A percentile compares a stretch with the other conserved stretches of the same genome.
phyloP scores from a whole-genome alignment of 2,329 filamentous ascomycete genomes.

The Sclerotinia glacialis region DNA sequence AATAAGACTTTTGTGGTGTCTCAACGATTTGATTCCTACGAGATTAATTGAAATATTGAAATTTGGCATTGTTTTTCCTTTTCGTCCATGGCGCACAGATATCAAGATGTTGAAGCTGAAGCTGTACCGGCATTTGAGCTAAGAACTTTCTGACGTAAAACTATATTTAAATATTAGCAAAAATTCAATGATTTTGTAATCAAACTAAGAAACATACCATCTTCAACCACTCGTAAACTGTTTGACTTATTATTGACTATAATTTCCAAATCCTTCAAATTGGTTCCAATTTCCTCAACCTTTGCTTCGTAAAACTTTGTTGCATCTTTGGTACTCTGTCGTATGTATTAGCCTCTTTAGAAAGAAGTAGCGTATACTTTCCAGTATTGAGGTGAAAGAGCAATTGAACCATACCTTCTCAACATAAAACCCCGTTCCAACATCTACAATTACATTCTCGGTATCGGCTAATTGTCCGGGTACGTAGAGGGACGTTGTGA shows the following conservation, averaged over 20 bases:
- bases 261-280: slow-evolving; percentile 65
- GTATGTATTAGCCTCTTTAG: not conserved
- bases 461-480: slow-evolving; percentile 73
- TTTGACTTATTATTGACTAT: slow-evolving; percentile 74
- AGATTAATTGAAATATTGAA: slow-evolving; percentile 26
- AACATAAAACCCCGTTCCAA: slow-evolving; percentile 91
- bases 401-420: slow-evolving; percentile 66
- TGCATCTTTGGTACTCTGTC: slow-evolving; percentile 55
- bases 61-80: slow-evolving; percentile 15
- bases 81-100: not conserved
- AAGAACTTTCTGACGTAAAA: slow-evolving; percentile 52
- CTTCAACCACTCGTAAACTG: slow-evolving; percentile 83
- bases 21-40: not conserved
- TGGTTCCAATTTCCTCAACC: slow-evolving; percentile 62
- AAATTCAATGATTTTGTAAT: slow-evolving; percentile 8
- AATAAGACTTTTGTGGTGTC: not conserved
- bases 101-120: slow-evolving; percentile 39
- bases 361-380: not conserved
- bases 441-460: slow-evolving; percentile 80
- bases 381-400: not conserved
- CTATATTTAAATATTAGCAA: slow-evolving; percentile 39
- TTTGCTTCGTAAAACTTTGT: slow-evolving; percentile 66
- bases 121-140: slow-evolving; percentile 43
- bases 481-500: slow-evolving; percentile 94
- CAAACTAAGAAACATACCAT: slow-evolving; percentile 53